Base-by-base conservation (phyloP, 441 rosid genomes). In the Pelargonium australe region DNA sequence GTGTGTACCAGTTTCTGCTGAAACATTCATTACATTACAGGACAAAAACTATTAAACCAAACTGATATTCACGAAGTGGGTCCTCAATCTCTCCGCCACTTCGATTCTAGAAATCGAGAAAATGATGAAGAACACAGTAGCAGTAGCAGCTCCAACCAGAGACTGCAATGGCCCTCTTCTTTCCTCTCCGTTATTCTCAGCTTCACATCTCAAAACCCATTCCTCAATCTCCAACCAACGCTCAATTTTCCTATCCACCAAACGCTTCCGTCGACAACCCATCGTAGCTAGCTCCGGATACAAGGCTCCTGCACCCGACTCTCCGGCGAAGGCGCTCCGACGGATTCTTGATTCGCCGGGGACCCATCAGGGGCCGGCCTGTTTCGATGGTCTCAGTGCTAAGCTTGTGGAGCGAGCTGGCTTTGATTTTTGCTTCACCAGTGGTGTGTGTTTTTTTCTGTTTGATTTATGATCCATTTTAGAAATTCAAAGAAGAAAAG, bases 301-400 rank as follows among this genome's bases (percentile, higher is more conserved):
- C 0, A 49, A 40, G 23, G 57, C 23, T 55, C 61, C 61, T 5
- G 10, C 61, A 17, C 8, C 65, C 51, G 73, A 68, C 45, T 72
- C 88, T 19, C 85, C 94, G 8, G 85, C 89, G 16, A 89, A 77
- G 76, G 75, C 80, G 20, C 86, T 93, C 20, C 77, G 97, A 44
- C 71, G 79, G 72, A 73, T 93, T 55, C 80, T 91, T 60, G 81
- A 91, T 19, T 80, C 76, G n/a, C 86, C 98, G 0, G 97, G 97
- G 43, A 74, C 88, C 75, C 96, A 88, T 81, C 96, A 86, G 61
- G 96, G 95, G 41, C 98, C 98, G 0, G 96, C 96, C 70, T 94
- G 97, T 75, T 94, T 87, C 80, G 95, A 94, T 87, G 96, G 91
- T 77, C 95, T 94, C 73, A 89, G 95, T 71, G 97, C 97, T 70